Evolutionary conservation across 2,329 filamentous ascomycete species (phyloP).

Genomic region (Cladophialophora bantiana): DNA sequence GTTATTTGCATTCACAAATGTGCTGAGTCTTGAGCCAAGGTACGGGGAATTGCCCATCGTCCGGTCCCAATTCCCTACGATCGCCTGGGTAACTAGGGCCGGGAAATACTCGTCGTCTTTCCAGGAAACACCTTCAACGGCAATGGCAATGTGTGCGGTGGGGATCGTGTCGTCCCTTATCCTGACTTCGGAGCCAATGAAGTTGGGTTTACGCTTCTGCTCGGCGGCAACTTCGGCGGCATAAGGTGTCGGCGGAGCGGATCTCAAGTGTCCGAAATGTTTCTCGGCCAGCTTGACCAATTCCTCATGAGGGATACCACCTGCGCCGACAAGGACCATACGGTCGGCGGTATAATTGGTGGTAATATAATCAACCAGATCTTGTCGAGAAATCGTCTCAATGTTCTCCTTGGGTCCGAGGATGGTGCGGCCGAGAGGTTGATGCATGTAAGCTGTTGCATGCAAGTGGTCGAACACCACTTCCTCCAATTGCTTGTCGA

Average conservation of each 20-base stretch:
- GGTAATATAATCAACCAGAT: constrained; percentile 96
- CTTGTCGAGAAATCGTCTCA: constrained; percentile 88
- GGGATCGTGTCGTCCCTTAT: constrained; percentile 95
- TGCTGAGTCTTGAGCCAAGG: constrained; percentile 97
- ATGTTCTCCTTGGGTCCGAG: constrained; percentile 98
- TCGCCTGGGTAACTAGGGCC: constrained; percentile 94
- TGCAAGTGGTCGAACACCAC: constrained; percentile 99
- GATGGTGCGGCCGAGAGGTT: constrained; percentile 96
- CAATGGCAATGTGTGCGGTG: constrained; percentile 96
- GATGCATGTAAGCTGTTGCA: constrained; percentile 95
- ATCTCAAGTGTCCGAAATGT: constrained; percentile 84
- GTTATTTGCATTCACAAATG: constrained; percentile 90
- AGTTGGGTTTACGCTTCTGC: constrained; percentile 87
- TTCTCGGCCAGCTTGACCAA: constrained; percentile 96
- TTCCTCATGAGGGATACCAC: constrained; percentile 90
- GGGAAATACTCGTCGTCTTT: constrained; percentile 99
- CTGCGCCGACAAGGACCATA: constrained; percentile 97
- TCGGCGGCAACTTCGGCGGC: constrained; percentile 74
- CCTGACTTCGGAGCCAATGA: constrained; percentile 94
- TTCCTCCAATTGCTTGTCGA: constrained; percentile 99
- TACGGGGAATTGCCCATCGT: constrained; percentile 97
- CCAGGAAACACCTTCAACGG: constrained; percentile 99
- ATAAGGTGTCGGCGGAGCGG: constrained; percentile 74
- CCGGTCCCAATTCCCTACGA: constrained; percentile 99
- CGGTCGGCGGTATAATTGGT: constrained; percentile 99